phyloP scores from a whole-genome alignment of 768 basidiomycete genomes.

The Suillus paluster region DNA sequence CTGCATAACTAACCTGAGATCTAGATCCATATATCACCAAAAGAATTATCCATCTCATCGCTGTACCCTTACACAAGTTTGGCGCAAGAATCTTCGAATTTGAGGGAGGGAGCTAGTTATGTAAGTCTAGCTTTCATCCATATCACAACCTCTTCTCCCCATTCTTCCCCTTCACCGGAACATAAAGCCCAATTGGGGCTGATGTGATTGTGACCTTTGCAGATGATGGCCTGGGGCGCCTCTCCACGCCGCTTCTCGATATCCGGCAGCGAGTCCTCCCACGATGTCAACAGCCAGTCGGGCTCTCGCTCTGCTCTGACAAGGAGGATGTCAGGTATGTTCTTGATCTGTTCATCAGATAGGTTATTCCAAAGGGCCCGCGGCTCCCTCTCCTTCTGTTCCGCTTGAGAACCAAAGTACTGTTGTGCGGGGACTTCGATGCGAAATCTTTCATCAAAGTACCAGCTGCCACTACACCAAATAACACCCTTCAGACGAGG shows the following conservation, averaged over 20 bases:
- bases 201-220: constrained; percentile 64
- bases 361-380: constrained; percentile 44
- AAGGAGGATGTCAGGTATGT: constrained; percentile 52
- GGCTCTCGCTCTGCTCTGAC: constrained; percentile 61
- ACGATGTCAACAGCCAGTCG: constrained; percentile 41
- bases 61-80: not conserved
- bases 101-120: not conserved
- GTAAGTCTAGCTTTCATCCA: constrained; percentile 37
- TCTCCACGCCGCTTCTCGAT: constrained; percentile 42
- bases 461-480: constrained; percentile 51
- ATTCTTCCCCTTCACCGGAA: constrained; percentile 63
- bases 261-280: constrained; percentile 42
- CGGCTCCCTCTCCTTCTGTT: constrained; percentile 45
- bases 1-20: not conserved
- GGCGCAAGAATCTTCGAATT: not conserved
- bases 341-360: constrained; percentile 36
- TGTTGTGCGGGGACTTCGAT: constrained; percentile 26
- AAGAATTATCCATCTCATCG: no score
- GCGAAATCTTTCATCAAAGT: constrained; percentile 35
- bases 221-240: constrained; percentile 41
- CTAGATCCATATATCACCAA: not conserved
- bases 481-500: constrained; percentile 48
- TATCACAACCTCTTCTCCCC: constrained; percentile 52
- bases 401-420: constrained; percentile 45
- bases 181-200: constrained; percentile 54